phyloP scores from a whole-genome alignment of 1,284 basidiomycete species.

The Cutaneotrichosporon sp. region DNA sequence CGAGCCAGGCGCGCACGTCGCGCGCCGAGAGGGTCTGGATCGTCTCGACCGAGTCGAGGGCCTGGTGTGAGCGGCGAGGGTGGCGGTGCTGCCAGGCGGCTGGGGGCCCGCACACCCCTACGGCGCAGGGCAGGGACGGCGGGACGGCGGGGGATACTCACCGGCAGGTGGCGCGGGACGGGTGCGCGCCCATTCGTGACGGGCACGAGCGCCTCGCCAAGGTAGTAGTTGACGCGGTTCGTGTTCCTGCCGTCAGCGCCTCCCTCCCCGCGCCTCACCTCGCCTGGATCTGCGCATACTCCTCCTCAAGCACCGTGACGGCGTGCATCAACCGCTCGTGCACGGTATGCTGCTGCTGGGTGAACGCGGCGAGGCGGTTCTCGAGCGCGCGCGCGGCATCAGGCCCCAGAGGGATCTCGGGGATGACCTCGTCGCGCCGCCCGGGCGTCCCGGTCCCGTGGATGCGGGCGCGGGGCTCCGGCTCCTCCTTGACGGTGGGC shows the following conservation, averaged over 20 bases:
- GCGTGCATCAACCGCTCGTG: constrained; percentile 14
- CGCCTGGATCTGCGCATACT: constrained; percentile 10
- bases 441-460: constrained; percentile 6
- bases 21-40: constrained; percentile 8
- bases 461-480: background rate
- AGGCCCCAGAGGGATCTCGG: background rate
- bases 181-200: constrained; percentile 15
- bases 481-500: constrained; percentile 18
- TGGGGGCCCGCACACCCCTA: no score
- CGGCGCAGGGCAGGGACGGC: no score
- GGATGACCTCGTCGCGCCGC: background rate
- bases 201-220: constrained; percentile 14
- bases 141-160: constrained; percentile 13
- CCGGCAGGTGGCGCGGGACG: constrained; percentile 14
- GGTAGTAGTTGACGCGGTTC: constrained; percentile 19
- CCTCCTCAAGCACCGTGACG: constrained; percentile 1
- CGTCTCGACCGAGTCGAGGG: constrained; percentile 15
- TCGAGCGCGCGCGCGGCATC: background rate
- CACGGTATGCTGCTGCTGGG: constrained; percentile 19
- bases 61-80: constrained; percentile 17
- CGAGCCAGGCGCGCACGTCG: constrained; percentile 17
- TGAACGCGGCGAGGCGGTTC: constrained; percentile 10
- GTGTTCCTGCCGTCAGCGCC: constrained; percentile 17
- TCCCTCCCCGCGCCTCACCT: no score
- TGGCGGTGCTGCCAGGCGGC: no score